Conservation (phyloP, 306 rosid genomes). For the Senna siamea region DNA sequence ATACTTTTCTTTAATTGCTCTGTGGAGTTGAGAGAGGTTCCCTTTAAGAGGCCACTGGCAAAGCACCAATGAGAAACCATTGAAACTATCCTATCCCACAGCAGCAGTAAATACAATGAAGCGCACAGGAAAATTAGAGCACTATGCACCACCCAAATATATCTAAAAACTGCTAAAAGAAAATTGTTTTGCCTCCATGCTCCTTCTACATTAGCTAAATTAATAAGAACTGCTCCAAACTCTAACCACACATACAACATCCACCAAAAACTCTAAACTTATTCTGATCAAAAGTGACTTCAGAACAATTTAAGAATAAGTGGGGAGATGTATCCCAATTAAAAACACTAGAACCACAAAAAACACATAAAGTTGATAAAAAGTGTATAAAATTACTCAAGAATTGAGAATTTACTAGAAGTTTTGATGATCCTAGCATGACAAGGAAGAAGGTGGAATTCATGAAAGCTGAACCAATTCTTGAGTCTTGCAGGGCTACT, state of each 20-base stretch:
- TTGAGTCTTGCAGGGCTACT: too few species aligned
- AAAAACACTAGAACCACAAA: neutral
- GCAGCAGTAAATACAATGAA: too few species aligned
- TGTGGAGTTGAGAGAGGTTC: neutral
- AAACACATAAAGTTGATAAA: neutral
- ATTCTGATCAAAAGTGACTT: neutral
- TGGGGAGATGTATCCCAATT: neutral
- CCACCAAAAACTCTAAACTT: neutral
- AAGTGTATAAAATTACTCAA: neutral
- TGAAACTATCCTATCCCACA: neutral
- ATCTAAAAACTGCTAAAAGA: neutral
- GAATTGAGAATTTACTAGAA: slow-evolving; percentile 9
- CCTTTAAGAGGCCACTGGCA: neutral
- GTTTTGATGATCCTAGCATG: neutral
- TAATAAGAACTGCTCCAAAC: slow-evolving; percentile 5
- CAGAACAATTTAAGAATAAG: neutral
- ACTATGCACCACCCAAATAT: neutral
- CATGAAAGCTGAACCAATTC: neutral
- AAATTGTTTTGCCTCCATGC: neutral
- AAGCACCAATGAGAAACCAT: neutral
- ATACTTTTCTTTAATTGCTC: neutral
- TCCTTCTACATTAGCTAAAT: neutral
- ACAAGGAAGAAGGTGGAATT: neutral
- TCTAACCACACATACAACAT: neutral
- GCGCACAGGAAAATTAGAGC: neutral